Evolutionary conservation across 345 rosid species (phyloP).

Genomic region (Eucalyptus cloeziana): DNA sequence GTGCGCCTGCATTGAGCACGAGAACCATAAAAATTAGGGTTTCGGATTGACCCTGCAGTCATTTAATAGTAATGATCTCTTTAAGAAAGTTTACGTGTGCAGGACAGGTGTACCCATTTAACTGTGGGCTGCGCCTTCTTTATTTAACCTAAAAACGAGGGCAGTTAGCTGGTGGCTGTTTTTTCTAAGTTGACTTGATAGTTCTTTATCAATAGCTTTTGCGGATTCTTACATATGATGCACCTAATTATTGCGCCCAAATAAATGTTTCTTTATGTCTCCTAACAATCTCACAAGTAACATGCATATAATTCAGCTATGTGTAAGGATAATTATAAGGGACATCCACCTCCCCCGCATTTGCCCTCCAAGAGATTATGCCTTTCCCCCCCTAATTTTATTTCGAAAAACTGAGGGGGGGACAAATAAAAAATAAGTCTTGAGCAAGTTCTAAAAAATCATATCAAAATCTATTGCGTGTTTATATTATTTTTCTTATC

Average conservation of each 20-base stretch:
- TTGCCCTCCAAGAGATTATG: not conserved
- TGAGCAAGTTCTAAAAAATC: not conserved
- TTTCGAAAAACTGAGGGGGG: not conserved
- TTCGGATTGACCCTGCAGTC: not conserved
- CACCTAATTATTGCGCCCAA: not conserved
- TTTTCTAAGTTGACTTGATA: not conserved
- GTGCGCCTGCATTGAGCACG: not conserved
- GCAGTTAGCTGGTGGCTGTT: not conserved
- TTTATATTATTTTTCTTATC: not conserved
- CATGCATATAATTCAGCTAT: not conserved
- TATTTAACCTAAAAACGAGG: not conserved
- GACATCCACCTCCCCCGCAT: not conserved
- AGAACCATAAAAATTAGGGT: not conserved
- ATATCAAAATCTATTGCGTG: not conserved
- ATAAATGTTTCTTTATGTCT: not conserved
- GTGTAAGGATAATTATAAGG: not conserved
- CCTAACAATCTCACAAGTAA: not conserved
- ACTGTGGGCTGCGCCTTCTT: not conserved
- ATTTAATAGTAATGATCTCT: not conserved
- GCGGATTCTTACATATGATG: not conserved
- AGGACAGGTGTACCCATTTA: not conserved
- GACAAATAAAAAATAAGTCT: not conserved
- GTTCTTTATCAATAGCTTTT: not conserved
- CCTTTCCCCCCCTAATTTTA: not conserved
- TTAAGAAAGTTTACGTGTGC: not conserved